Base-by-base conservation (phyloP, 208 protist species). In the Trichomonas gallinae region DNA sequence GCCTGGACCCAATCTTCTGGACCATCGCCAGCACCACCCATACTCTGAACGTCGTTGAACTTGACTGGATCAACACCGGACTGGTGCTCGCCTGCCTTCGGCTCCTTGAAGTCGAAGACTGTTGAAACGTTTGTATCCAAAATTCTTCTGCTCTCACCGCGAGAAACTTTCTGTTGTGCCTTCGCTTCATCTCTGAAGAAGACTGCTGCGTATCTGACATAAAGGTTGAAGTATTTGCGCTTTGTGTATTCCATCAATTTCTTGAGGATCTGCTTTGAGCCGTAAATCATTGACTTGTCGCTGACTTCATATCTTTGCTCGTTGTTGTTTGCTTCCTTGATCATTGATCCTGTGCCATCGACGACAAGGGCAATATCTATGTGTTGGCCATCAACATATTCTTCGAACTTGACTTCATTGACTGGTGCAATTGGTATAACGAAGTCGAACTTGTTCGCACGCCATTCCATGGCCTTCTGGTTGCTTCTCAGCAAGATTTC, bases 341-440 rank as follows among this genome's bases (percentile, higher is more conserved):
- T 51, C 87, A 93, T 93, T 93, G 87, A 93, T 17, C 87, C 87
- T 38, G 87, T 93, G 44, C 44, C 87, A 51, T 93, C 87, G 44
- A 93, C 34, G 13, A 93, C 17, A 6, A 51, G 46, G 2, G 13
- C 17, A 38, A 93, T 51, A 51, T 93, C 40, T 38, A 93, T 46
- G 17, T 31, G 13, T 31, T 89, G 36, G 34, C 38, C 38, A 31
- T 34, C 40, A 3, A 44, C 46, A 38, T 89, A 89, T 44, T 46
- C 3, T 46, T 46, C 38, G 40, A 89, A 89, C 31, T 42, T 42
- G 17, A 44, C 83, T n/a, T 89, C 38, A 45, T 44, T 2, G 46
- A 8, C 8, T n/a, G 6, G 34, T 40, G 11, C 40, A n/a, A 46
- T 46, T 46, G 58, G 58, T 3, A 72, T 72, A 3, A 26, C 0